Evolutionary conservation across 441 rosid species (phyloP).

Genomic region (Capsella rubella): DNA sequence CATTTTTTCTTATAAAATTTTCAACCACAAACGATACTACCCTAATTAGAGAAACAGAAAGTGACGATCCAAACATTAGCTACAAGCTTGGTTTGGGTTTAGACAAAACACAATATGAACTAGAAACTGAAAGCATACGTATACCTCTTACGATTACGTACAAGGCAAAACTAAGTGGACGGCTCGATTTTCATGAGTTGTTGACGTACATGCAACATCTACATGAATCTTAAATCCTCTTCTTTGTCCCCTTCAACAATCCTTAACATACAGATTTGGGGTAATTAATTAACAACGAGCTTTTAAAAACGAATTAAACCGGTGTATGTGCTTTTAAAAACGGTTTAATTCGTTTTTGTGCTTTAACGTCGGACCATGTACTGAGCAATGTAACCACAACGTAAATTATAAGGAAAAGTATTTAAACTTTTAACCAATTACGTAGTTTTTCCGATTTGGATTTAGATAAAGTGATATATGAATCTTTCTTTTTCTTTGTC

Average conservation of each 20-base stretch:
- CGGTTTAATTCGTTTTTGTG: background rate
- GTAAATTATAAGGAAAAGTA: background rate
- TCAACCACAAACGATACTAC: background rate
- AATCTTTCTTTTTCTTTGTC: background rate
- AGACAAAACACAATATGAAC: background rate
- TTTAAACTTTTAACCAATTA: background rate
- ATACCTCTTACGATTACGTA: background rate
- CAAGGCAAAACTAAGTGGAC: background rate
- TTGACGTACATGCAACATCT: background rate
- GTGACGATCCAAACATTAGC: background rate
- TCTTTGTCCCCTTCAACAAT: background rate
- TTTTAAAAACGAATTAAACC: no score
- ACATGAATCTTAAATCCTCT: background rate
- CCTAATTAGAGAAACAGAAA: background rate
- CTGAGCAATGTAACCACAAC: background rate
- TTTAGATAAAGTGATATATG: background rate
- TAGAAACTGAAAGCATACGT: background rate
- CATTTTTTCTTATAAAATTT: background rate
- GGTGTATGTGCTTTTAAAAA: no score
- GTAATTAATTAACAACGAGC: no score
- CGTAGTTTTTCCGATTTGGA: background rate
- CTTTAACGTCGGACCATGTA: background rate
- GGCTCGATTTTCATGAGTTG: background rate
- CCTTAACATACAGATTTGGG: background rate
- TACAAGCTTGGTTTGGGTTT: background rate